These are phyloP conservation scores for Russula earlei DNA, from an alignment of 768 basidiomycete genomes.

Conservation along the genomic window DNA sequence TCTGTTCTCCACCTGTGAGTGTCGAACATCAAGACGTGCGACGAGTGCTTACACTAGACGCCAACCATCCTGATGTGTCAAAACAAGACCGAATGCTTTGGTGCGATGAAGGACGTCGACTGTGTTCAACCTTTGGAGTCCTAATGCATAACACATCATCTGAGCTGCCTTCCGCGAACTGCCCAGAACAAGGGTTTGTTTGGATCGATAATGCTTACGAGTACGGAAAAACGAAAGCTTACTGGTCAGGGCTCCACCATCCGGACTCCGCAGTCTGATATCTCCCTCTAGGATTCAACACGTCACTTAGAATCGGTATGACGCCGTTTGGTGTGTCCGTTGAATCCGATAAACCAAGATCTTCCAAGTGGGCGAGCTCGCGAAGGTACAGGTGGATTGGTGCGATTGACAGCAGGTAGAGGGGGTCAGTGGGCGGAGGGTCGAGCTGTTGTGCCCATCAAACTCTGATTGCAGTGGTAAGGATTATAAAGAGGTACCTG, in stretches of 20 bases:
- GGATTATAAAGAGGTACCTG: constrained; percentile 37
- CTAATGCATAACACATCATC: constrained; percentile 16
- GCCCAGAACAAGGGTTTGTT: background rate
- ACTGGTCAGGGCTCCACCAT: constrained; percentile 6
- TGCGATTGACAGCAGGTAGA: constrained; percentile 61
- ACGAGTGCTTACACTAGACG: constrained; percentile 13
- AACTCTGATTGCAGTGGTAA: background rate
- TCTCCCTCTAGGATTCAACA: background rate
- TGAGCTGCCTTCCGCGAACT: constrained; percentile 15
- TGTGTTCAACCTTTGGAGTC: constrained; percentile 8
- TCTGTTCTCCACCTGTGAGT: constrained; percentile 34
- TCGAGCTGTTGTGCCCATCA: constrained; percentile 39
- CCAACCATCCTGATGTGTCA: constrained; percentile 18
- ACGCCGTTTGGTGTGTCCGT: constrained; percentile 37
- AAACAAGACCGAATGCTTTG: constrained; percentile 15
- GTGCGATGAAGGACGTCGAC: constrained; percentile 18
- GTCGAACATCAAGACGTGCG: background rate
- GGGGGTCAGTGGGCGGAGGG: constrained; percentile 48
- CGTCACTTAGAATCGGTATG: constrained; percentile 34
- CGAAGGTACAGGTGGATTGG: constrained; percentile 54
- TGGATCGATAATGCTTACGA: background rate
- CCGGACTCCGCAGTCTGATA: background rate
- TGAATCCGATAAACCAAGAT: constrained; percentile 47
- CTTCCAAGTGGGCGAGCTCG: constrained; percentile 64
- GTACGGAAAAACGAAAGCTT: background rate